These are phyloP conservation scores for Aspergillus sp. DNA, from an alignment of 2,329 filamentous ascomycete species.

Conservation along the genomic window DNA sequence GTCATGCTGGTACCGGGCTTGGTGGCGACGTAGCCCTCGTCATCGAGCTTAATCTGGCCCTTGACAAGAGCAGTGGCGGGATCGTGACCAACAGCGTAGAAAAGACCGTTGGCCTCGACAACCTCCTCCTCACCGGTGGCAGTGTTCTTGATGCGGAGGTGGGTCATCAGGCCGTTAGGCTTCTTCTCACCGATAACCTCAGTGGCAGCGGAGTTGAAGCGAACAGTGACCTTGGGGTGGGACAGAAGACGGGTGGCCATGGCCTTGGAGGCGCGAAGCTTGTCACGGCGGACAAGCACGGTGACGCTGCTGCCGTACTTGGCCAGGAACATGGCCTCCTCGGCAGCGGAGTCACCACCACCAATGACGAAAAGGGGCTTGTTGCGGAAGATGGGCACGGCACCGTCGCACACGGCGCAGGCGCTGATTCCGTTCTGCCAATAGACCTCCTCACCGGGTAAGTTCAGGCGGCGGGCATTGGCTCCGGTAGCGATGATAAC, in stretches of 20 bases:
- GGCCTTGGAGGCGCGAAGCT: slow-evolving; percentile 83
- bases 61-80: slow-evolving; percentile 90
- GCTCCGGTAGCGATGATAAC: slow-evolving; percentile 96
- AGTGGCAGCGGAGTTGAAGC: slow-evolving; percentile 78
- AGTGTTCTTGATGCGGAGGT: slow-evolving; percentile 81
- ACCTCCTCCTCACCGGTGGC: slow-evolving; percentile 76
- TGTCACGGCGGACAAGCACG: slow-evolving; percentile 86
- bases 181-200: slow-evolving; percentile 85
- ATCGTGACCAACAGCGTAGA: slow-evolving; percentile 97
- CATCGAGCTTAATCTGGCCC: slow-evolving; percentile 84
- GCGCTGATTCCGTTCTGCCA: slow-evolving; percentile 98
- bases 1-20: slow-evolving; percentile 87
- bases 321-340: slow-evolving; percentile 95
- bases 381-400: slow-evolving; percentile 95
- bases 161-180: slow-evolving; percentile 78
- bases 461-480: slow-evolving; percentile 79
- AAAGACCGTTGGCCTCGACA: slow-evolving; percentile 88
- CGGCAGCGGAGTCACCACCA: slow-evolving; percentile 93
- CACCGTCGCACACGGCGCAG: slow-evolving; percentile 96
- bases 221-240: slow-evolving; percentile 88
- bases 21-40: slow-evolving; percentile 89
- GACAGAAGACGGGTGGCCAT: slow-evolving; percentile 84
- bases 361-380: slow-evolving; percentile 96
- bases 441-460: slow-evolving; percentile 89
- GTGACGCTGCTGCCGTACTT: slow-evolving; percentile 97